Conservation (phyloP, 1,139 yeast genomes). For the Taiozyma sp. region DNA sequence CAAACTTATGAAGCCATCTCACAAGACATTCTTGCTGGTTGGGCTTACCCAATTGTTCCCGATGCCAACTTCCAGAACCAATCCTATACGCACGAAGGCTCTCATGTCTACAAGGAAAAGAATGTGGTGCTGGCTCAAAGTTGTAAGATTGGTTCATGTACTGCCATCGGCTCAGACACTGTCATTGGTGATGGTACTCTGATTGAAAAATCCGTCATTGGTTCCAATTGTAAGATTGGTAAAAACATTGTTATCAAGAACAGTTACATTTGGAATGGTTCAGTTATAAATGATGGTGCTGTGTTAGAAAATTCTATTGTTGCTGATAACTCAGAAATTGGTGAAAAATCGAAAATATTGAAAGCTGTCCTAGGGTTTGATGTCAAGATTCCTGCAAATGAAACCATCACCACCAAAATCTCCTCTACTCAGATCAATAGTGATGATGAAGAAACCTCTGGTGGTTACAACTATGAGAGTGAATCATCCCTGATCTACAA, state of each 20-base stretch:
- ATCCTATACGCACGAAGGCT: conserved; percentile 71
- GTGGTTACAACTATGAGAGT: conserved; percentile 52
- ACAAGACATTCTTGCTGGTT: conserved; percentile 86
- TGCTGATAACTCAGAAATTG: conserved; percentile 57
- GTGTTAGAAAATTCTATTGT: conserved; percentile 57
- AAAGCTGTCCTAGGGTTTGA: conserved; percentile 81
- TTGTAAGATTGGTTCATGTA: conserved; percentile 72
- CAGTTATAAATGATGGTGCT: conserved; percentile 61
- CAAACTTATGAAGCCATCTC: conserved; percentile 88
- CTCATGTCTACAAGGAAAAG: conserved; percentile 80
- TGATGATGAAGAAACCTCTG: conserved; percentile 9
- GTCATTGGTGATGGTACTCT: conserved; percentile 51
- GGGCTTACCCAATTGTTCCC: conserved; percentile 89
- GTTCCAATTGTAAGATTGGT: conserved; percentile 82
- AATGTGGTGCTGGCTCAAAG: conserved; percentile 87
- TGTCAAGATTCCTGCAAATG: conserved; percentile 55
- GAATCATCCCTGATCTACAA: conserved; percentile 42
- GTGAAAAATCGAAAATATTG: conserved; percentile 42
- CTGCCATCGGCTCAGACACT: conserved; percentile 73
- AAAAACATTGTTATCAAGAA: conserved; percentile 62
- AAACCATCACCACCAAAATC: conserved; percentile 26
- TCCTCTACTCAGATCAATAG: conserved; percentile 17
- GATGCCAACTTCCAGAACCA: conserved; percentile 75
- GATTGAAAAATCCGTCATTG: conserved; percentile 68
- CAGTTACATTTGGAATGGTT: conserved; percentile 85